Evolutionary conservation across 2,329 filamentous ascomycete species (phyloP).

Genomic region (Beauveria sp.): DNA sequence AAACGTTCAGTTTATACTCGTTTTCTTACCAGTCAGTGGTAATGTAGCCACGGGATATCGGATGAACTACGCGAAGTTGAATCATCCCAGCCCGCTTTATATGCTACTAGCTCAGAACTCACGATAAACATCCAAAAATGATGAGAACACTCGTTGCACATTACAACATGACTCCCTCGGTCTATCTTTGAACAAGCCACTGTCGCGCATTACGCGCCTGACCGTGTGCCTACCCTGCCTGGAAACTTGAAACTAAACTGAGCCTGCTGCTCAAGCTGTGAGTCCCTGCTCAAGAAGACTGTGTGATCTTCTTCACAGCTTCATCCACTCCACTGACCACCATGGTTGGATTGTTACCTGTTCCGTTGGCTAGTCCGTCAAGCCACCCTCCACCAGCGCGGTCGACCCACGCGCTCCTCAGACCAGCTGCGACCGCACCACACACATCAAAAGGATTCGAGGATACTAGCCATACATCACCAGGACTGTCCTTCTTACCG

Average conservation of each 20-base stretch:
- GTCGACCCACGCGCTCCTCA: conserved; percentile 63
- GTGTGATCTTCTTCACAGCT: conserved; percentile 35
- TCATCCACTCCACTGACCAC: conserved; percentile 50
- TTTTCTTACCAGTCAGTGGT: too few species aligned
- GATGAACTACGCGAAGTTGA: too few species aligned
- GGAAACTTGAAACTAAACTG: neutral
- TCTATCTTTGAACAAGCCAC: neutral
- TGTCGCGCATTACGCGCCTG: neutral
- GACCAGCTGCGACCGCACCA: conserved; percentile 53
- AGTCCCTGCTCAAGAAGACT: neutral
- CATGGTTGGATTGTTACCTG: conserved; percentile 41
- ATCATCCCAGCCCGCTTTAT: too few species aligned
- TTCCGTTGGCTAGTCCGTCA: conserved; percentile 48
- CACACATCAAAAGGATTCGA: conserved; percentile 68
- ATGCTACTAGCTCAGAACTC: too few species aligned
- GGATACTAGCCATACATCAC: conserved; percentile 59
- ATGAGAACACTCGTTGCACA: too few species aligned
- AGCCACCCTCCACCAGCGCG: conserved; percentile 55
- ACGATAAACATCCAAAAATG: too few species aligned
- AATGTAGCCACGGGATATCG: too few species aligned
- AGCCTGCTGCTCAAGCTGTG: neutral
- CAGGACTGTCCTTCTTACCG: conserved; percentile 36
- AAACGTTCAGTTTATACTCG: too few species aligned
- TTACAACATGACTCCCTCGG: neutral
- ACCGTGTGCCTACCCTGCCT: neutral